phyloP scores from a whole-genome alignment of 2,329 filamentous ascomycete species.

The Cladosporium sp. region DNA sequence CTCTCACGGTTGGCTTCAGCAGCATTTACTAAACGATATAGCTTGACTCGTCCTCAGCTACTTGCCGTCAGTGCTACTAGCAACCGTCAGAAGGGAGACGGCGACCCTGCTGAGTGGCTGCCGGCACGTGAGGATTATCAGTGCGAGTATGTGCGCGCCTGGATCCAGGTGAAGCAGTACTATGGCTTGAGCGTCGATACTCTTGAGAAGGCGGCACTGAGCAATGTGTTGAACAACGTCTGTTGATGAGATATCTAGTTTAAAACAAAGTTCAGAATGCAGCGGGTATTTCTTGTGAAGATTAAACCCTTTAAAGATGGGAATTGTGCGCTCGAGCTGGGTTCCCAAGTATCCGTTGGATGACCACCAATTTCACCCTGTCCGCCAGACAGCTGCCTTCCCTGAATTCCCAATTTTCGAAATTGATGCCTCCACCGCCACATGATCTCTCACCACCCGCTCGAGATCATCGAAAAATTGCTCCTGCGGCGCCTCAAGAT shows the following conservation, averaged over 20 bases:
- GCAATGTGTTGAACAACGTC: conserved; percentile 18
- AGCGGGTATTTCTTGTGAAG: not conserved
- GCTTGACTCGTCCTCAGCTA: conserved; percentile 72
- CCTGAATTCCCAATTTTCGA: not conserved
- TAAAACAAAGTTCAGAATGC: not conserved
- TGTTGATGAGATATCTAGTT: not conserved
- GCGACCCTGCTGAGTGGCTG: conserved; percentile 74
- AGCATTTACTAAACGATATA: conserved; percentile 45
- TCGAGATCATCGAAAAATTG: not conserved
- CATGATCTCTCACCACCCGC: not conserved
- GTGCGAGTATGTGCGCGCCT: conserved; percentile 76
- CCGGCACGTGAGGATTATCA: conserved; percentile 69
- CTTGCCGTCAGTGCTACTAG: conserved; percentile 76
- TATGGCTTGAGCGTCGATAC: conserved; percentile 68
- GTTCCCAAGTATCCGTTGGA: not conserved
- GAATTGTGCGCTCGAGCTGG: not conserved
- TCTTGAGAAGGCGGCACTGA: conserved; percentile 60
- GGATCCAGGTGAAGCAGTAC: conserved; percentile 75
- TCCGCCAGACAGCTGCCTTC: not conserved
- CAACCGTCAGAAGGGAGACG: conserved; percentile 73
- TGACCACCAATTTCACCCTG: not conserved
- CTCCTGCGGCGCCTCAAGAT: not conserved
- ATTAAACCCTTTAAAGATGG: not conserved
- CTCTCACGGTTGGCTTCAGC: not conserved
- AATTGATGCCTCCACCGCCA: not conserved